Evolutionary conservation across 805 yeast genomes (phyloP), one percentile per base, ranked within the genome.

Genomic region (Saturnispora zaruensis): DNA sequence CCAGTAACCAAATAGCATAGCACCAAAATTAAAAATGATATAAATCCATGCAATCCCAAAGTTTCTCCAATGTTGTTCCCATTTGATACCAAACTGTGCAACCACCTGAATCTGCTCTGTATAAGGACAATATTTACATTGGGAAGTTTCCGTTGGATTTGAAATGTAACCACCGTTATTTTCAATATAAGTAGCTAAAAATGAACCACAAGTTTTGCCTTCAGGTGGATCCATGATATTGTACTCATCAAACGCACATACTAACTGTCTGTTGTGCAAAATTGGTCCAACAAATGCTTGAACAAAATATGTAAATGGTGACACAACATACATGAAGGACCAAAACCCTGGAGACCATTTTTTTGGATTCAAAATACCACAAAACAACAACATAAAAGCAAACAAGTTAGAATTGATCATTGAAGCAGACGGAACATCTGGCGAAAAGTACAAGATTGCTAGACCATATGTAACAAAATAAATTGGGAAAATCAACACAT

Each of bases 271-370:
- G 32, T 72, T 73, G 54, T 81, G 81, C 56, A 74, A 66, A 51
- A 73, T 72, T 26, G 63, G 67, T 42, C 69, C 73, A 48, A 82
- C 71, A 55, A 82, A 71, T 37, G 78, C 76, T 58, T 79, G 80
- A 49, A 85, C 71, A 64, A 82, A 78, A 61, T 85, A 86, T 1
- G 87, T 83, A 67, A 75, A 77, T 21, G 84, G 91, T 28, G 85
- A 81, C 33, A 71, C 76, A 53, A 81, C 76, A 72, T 83, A 81
- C 88, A 86, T 82, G 66, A 82, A 86, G 45, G 77, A 78, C 93
- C 93, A 85, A 71, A 86, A 86, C 4, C 83, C 80, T 28, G 93
- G 90, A 76, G 85, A 76, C 52, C 71, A 69, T 14, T 57, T 46
- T 20, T 63, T 64, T 28, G 85, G 83, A 57, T 80, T 84, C 54